Percentiles rank a stretch among this genome's conserved stretches.
These are phyloP conservation scores for Stemphylium lycopersici DNA, from an alignment of 2,329 filamentous ascomycete genomes.

Conservation along the genomic window DNA sequence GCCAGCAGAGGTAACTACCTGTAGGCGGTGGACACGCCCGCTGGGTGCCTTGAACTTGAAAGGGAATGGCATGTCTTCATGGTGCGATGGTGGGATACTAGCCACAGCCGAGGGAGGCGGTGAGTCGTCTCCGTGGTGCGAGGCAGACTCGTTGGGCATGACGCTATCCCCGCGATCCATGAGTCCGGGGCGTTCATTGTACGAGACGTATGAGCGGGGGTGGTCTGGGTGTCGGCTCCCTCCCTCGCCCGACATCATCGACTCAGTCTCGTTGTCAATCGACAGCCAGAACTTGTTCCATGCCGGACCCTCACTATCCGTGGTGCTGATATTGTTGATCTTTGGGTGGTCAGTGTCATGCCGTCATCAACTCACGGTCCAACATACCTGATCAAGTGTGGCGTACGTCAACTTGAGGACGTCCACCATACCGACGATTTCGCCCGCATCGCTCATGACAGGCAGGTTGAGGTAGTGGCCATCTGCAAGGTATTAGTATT, in stretches of 20 bases:
- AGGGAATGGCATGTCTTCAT: conserved; percentile 79
- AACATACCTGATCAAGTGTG: conserved; percentile 85
- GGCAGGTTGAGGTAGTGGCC: conserved; percentile 97
- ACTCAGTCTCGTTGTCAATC: conserved; percentile 92
- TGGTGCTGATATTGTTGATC: conserved; percentile 88
- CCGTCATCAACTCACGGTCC: background rate
- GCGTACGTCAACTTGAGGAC: conserved; percentile 98
- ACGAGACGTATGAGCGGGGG: conserved; percentile 76
- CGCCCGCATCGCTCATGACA: conserved; percentile 95
- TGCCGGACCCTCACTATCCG: conserved; percentile 89
- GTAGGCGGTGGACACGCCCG: conserved; percentile 89
- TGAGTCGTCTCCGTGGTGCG: conserved; percentile 81
- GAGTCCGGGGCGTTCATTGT: conserved; percentile 67
- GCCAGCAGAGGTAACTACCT: conserved; percentile 80
- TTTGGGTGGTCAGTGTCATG: conserved; percentile 37
- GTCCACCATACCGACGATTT: conserved; percentile 99
- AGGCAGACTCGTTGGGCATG: conserved; percentile 91
- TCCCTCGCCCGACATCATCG: conserved; percentile 90
- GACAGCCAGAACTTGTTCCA: conserved; percentile 99
- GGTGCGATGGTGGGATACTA: conserved; percentile 60
- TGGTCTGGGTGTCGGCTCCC: conserved; percentile 72
- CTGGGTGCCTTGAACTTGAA: conserved; percentile 99
- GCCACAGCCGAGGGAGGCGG: conserved; percentile 70
- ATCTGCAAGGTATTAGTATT: conserved; percentile 62
- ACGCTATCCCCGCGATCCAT: conserved; percentile 81